Conservation (phyloP, 306 rosid genomes). For the Fragaria iinumae region DNA sequence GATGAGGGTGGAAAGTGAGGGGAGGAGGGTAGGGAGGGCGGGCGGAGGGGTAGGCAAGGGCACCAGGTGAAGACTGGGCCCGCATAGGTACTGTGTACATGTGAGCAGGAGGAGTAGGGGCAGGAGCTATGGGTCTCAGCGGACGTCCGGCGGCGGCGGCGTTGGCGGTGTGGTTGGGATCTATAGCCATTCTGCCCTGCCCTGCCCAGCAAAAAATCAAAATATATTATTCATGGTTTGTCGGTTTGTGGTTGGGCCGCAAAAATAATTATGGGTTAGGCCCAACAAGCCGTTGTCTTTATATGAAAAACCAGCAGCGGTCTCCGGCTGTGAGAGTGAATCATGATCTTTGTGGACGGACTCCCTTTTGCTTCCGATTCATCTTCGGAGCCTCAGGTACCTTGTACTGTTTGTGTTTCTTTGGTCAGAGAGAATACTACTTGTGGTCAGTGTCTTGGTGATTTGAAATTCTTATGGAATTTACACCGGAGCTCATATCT, state of each 20-base stretch:
- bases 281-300: too few relatives aligned
- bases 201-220: background rate
- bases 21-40: constrained; percentile 31
- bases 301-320: too few relatives aligned
- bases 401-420: too few relatives aligned
- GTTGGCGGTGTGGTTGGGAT: constrained; percentile 23
- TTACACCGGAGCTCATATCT: too few relatives aligned
- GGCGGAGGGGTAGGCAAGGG: background rate
- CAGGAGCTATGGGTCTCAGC: constrained; percentile 2
- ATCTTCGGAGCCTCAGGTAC: constrained; percentile 21
- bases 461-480: too few relatives aligned
- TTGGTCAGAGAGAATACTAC: too few relatives aligned
- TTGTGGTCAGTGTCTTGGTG: too few relatives aligned
- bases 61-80: constrained; percentile 13
- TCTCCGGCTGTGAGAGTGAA: background rate
- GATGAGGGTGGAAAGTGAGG: constrained; percentile 15
- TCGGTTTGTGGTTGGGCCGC: too few relatives aligned
- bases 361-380: constrained; percentile 13
- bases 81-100: constrained; percentile 2
- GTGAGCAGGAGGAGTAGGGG: constrained; percentile 11
- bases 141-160: constrained; percentile 14
- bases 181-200: constrained; percentile 23
- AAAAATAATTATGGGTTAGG: too few relatives aligned
- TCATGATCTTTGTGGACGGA: constrained; percentile 37
- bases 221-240: too few relatives aligned